Percentiles rank a stretch among this genome's conserved stretches.
Conservation (phyloP, 2,329 filamentous ascomycete genomes). For the Cladophialophora psammophila region DNA sequence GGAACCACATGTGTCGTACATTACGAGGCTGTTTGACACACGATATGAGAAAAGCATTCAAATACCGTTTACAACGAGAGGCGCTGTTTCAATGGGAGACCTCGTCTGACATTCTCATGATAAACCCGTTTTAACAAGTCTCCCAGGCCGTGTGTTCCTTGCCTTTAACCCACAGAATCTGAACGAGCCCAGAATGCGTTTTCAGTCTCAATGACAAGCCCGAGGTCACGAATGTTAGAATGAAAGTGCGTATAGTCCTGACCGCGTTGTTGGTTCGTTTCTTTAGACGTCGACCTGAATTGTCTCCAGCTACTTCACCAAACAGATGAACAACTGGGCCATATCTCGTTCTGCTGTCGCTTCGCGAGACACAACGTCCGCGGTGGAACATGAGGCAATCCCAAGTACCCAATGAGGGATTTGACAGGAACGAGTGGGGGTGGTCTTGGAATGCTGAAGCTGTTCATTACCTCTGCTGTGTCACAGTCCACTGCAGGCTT, state of each 20-base stretch:
- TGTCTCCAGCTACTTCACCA: not conserved
- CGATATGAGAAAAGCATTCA: conserved; percentile 16
- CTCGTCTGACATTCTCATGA: too few relatives aligned
- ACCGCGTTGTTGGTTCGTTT: not conserved
- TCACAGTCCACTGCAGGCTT: not conserved
- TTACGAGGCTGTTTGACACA: conserved; percentile 5
- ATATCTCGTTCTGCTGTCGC: too few relatives aligned
- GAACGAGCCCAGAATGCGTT: not conserved
- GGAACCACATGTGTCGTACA: not conserved
- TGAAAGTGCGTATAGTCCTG: not conserved
- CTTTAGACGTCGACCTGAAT: not conserved
- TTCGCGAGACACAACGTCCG: not conserved
- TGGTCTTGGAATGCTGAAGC: not conserved
- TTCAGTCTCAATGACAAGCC: not conserved
- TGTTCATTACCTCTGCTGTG: not conserved
- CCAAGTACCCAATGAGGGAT: too few relatives aligned
- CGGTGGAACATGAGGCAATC: not conserved
- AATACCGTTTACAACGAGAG: conserved; percentile 6
- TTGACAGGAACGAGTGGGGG: too few relatives aligned
- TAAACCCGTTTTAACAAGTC: not conserved
- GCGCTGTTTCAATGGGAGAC: not conserved
- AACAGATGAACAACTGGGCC: too few relatives aligned
- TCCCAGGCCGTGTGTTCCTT: not conserved
- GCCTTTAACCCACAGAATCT: not conserved
- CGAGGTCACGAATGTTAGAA: not conserved